These are phyloP conservation scores for Fonsecaea multimorphosa DNA, from an alignment of 2,329 filamentous ascomycete species.

Conservation along the genomic window DNA sequence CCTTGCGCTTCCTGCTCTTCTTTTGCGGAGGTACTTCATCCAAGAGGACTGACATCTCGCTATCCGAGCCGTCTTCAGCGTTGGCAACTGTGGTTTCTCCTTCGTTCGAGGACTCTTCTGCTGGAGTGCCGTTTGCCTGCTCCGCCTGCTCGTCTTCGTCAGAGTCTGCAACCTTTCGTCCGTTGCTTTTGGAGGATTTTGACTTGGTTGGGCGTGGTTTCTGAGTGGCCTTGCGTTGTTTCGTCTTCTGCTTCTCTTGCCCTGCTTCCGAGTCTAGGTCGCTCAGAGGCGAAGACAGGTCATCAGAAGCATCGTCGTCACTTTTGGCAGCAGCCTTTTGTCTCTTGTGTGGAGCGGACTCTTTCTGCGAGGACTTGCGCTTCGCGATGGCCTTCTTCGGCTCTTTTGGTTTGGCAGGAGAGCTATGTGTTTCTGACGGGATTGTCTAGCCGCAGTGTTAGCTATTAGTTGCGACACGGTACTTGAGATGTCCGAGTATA, in stretches of 20 bases:
- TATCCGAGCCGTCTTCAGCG: conserved; percentile 57
- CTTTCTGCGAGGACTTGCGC: conserved; percentile 26
- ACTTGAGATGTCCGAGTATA: conserved; percentile 41
- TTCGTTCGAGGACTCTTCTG: conserved; percentile 17
- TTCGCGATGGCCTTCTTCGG: conserved; percentile 24
- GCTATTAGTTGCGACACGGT: background rate
- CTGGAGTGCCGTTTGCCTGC: conserved; percentile 8
- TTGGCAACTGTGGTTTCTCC: conserved; percentile 12
- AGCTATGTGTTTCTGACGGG: conserved; percentile 41
- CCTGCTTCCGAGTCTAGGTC: conserved; percentile 22
- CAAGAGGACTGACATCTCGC: conserved; percentile 75
- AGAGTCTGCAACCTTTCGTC: conserved; percentile 31
- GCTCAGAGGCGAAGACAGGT: conserved; percentile 33
- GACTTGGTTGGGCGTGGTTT: conserved; percentile 28
- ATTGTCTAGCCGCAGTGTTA: conserved; percentile 41
- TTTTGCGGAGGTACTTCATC: conserved; percentile 72
- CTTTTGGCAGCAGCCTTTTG: conserved; percentile 28
- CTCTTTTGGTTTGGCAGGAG: conserved; percentile 20
- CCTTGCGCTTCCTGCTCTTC: conserved; percentile 55
- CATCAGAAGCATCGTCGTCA: conserved; percentile 26
- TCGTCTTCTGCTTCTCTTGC: conserved; percentile 26
- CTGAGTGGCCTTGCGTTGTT: conserved; percentile 9
- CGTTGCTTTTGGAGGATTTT: conserved; percentile 35
- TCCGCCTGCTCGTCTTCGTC: conserved; percentile 27
- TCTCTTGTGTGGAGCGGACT: conserved; percentile 29